phyloP scores from a whole-genome alignment of 805 yeast species.

The Blastobotrys mokoenaii region DNA sequence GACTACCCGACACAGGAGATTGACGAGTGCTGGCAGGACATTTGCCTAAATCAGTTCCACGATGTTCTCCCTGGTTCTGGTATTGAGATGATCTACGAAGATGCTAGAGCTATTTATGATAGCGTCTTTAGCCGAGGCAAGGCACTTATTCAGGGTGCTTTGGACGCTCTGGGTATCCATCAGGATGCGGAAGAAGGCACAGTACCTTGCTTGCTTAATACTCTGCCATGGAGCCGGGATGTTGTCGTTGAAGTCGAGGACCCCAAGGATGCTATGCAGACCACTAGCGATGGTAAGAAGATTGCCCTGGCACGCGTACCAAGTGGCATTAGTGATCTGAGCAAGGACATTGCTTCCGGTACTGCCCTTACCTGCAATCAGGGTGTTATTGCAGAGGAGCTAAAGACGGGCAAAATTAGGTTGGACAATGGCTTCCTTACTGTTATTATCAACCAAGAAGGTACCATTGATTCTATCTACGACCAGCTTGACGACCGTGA shows the following conservation, averaged over 20 bases:
- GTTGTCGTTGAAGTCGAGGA: conserved; percentile 36
- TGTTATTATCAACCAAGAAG: conserved; percentile 49
- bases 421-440: conserved; percentile 55
- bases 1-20: conserved; percentile 65
- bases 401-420: conserved; percentile 35
- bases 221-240: conserved; percentile 58
- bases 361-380: neutral
- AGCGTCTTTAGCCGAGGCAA: conserved; percentile 47
- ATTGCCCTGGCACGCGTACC: neutral
- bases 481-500: conserved; percentile 57
- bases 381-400: conserved; percentile 18
- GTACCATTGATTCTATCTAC: conserved; percentile 51
- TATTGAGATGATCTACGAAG: conserved; percentile 89
- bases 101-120: conserved; percentile 71
- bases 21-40: conserved; percentile 75
- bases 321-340: neutral
- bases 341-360: neutral
- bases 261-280: conserved; percentile 1
- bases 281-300: neutral
- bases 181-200: conserved; percentile 9
- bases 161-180: conserved; percentile 34
- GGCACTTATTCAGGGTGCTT: conserved; percentile 43
- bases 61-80: conserved; percentile 98
- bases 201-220: conserved; percentile 33
- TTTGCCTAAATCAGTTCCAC: conserved; percentile 88